Conservation (phyloP, 78 protist genomes). For the slime mould (Dictyostelium discoideum) region DNA sequence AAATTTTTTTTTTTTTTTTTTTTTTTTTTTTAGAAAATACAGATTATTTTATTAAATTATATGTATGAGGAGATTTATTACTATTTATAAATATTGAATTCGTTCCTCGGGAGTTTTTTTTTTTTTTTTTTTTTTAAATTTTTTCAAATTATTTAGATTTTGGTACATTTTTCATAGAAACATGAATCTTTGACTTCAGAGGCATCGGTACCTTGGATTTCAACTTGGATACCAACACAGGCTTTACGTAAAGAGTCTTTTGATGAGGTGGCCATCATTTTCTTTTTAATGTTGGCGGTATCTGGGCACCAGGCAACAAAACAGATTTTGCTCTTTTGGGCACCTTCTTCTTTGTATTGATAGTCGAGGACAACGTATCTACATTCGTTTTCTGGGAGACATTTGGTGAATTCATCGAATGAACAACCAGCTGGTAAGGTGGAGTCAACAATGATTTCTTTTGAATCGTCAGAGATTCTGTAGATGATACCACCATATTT, state of each 20-base stretch:
- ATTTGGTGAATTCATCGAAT: conserved; percentile 1
- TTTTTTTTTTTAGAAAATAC: not conserved
- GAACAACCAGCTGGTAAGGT: conserved; percentile 24
- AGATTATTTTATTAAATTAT: not conserved
- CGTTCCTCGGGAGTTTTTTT: not conserved
- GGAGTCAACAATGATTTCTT: conserved; percentile 46
- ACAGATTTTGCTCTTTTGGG: conserved; percentile 55
- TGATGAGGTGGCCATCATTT: conserved; percentile 95
- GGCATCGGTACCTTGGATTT: conserved; percentile 95
- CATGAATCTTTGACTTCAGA: conserved; percentile 80
- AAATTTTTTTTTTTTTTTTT: too few relatives aligned
- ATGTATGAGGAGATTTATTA: not conserved
- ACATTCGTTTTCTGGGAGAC: conserved; percentile 43
- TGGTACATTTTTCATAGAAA: conserved; percentile 82
- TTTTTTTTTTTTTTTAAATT: too few relatives aligned
- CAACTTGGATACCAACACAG: conserved; percentile 91
- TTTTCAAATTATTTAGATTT: conserved; percentile 20
- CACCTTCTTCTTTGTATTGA: conserved; percentile 65
- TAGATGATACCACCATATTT: conserved; percentile 36
- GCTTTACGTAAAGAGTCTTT: conserved; percentile 91
- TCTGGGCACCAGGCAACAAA: conserved; percentile 87
- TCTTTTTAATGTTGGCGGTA: conserved; percentile 83
- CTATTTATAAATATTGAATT: not conserved
- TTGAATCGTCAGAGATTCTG: conserved; percentile 34
- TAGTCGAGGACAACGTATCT: conserved; percentile 66